Evolutionary conservation across 768 basidiomycete species (phyloP).

Genomic region (Melanogaster broomeanus): DNA sequence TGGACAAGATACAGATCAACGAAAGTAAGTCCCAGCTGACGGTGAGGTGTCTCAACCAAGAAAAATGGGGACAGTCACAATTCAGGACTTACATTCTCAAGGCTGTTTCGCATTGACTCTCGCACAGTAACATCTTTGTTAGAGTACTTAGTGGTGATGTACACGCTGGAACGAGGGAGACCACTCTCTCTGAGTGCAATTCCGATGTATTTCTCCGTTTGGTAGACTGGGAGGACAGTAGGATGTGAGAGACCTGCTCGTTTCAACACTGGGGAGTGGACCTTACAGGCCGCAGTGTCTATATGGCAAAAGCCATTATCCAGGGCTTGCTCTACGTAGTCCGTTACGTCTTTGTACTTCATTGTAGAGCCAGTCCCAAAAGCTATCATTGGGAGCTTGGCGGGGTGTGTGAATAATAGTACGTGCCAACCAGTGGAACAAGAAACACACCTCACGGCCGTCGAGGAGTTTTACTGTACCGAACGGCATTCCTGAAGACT

Average conservation of each 20-base stretch:
- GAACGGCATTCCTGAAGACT: constrained; percentile 38
- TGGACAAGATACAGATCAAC: constrained; percentile 78
- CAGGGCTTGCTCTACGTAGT: constrained; percentile 57
- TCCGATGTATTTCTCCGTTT: constrained; percentile 37
- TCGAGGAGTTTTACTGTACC: constrained; percentile 41
- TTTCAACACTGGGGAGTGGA: background rate
- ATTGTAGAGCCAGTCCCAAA: constrained; percentile 55
- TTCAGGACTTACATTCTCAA: constrained; percentile 44
- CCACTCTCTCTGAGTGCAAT: constrained; percentile 49
- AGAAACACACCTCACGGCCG: constrained; percentile 36
- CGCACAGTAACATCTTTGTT: constrained; percentile 32
- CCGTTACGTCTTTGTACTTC: constrained; percentile 50
- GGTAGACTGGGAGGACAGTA: constrained; percentile 19
- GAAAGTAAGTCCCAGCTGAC: constrained; percentile 57
- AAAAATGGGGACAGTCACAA: background rate
- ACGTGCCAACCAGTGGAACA: background rate
- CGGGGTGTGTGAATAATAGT: background rate
- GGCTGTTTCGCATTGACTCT: constrained; percentile 44
- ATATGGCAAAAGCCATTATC: constrained; percentile 63
- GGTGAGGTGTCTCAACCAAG: background rate
- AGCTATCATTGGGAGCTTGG: constrained; percentile 60
- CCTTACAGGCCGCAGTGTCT: constrained; percentile 59
- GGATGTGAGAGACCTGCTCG: background rate
- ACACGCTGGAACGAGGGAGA: constrained; percentile 46
- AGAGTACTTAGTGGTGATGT: constrained; percentile 57